These are phyloP conservation scores for Dispira simplex DNA, from an alignment of 192 early-diverging fungal genomes.

Conservation along the genomic window DNA sequence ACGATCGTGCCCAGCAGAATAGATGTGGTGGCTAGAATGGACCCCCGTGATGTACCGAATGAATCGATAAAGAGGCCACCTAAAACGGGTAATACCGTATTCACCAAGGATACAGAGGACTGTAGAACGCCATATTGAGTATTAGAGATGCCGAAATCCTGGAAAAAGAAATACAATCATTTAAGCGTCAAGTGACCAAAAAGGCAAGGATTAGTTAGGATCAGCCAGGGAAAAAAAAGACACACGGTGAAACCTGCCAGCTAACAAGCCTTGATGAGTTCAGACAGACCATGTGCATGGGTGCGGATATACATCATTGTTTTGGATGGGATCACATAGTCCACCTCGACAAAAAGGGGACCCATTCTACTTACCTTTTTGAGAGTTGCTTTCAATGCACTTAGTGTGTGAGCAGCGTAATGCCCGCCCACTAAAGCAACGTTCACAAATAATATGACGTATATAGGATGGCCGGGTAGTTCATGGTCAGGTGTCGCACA, in stretches of 20 bases:
- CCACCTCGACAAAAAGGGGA: too few relatives aligned
- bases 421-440: slow-evolving; percentile 45
- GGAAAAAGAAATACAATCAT: neutral
- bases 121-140: slow-evolving; percentile 49
- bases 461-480: too few relatives aligned
- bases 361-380: slow-evolving; percentile 38
- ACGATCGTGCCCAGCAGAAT: slow-evolving; percentile 37
- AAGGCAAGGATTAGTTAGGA: too few relatives aligned
- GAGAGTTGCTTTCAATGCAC: slow-evolving; percentile 56
- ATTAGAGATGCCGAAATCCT: slow-evolving; percentile 44
- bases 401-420: slow-evolving; percentile 55
- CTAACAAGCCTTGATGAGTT: too few relatives aligned
- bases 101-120: slow-evolving; percentile 41
- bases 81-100: slow-evolving; percentile 36
- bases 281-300: too few relatives aligned
- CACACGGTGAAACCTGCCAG: too few relatives aligned
- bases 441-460: too few relatives aligned
- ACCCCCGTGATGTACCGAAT: slow-evolving; percentile 40
- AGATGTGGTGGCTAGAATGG: slow-evolving; percentile 31
- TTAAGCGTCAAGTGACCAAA: too few relatives aligned
- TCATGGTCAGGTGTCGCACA: too few relatives aligned
- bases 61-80: slow-evolving; percentile 42
- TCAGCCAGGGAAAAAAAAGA: too few relatives aligned
- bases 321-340: too few relatives aligned
- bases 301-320: too few relatives aligned